Evolutionary conservation across 805 yeast species (phyloP).

Genomic region (Lipomyces spencermartinsiae): DNA sequence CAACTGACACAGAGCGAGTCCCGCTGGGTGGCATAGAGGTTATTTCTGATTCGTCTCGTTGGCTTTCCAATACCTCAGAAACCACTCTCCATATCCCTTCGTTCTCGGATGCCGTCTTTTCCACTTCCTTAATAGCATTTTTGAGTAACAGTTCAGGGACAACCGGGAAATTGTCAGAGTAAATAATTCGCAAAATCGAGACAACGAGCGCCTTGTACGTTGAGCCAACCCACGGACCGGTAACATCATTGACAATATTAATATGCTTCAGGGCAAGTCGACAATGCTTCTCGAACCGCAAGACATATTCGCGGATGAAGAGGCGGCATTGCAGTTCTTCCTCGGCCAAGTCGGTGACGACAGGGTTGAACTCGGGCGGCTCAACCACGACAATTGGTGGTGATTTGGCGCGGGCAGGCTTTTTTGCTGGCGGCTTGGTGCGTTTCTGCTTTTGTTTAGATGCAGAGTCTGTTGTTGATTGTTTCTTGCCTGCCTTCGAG

Average conservation of each 20-base stretch:
- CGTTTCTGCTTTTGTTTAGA: constrained; percentile 11
- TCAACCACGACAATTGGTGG: constrained; percentile 33
- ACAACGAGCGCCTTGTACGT: constrained; percentile 46
- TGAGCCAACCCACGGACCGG: constrained; percentile 47
- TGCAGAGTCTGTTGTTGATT: background rate
- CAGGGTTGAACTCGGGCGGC: constrained; percentile 43
- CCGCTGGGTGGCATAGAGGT: background rate
- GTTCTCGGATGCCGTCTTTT: constrained; percentile 45
- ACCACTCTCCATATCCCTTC: constrained; percentile 46
- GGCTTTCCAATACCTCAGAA: constrained; percentile 33
- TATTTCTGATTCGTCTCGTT: constrained; percentile 7
- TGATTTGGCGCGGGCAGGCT: constrained; percentile 24
- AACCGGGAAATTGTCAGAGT: constrained; percentile 44
- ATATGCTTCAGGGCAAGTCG: constrained; percentile 46
- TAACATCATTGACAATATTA: constrained; percentile 47
- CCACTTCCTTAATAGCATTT: constrained; percentile 44
- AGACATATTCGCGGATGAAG: constrained; percentile 48
- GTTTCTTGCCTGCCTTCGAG: constrained; percentile 15
- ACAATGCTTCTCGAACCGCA: constrained; percentile 49
- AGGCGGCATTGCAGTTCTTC: constrained; percentile 46
- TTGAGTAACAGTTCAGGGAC: constrained; percentile 38
- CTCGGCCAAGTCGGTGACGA: constrained; percentile 40
- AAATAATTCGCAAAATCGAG: constrained; percentile 44
- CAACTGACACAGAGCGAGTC: background rate
- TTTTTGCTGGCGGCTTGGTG: constrained; percentile 28